A percentile compares a stretch with the other conserved stretches of the same genome.
Conservation (phyloP, 73 alveolate species). For the Halteria grandinella region DNA sequence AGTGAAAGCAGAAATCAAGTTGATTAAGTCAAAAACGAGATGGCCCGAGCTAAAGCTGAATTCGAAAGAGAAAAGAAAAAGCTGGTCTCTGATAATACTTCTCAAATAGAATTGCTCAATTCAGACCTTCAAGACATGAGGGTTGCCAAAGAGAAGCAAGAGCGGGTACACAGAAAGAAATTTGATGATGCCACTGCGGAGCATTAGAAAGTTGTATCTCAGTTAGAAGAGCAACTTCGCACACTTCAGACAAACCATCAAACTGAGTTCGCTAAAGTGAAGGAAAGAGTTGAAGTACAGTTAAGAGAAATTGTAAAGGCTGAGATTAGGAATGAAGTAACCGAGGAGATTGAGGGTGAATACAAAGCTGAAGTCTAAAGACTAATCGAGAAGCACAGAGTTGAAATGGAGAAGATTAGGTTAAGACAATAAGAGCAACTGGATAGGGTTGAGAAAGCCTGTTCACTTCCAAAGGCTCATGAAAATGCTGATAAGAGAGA, state of each 20-base stretch:
- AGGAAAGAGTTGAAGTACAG: constrained; percentile 12
- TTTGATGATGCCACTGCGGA: constrained; percentile 4
- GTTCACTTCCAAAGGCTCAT: constrained; percentile 1
- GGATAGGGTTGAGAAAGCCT: constrained; percentile 44
- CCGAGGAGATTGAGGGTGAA: constrained; percentile 27
- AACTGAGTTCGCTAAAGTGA: constrained; percentile 10
- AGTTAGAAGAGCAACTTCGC: neutral
- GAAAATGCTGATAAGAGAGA: neutral
- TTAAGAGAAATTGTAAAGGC: constrained; percentile 3
- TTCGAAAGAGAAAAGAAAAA: constrained; percentile 50
- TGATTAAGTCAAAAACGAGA: constrained; percentile 41
- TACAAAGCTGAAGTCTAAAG: neutral
- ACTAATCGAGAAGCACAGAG: constrained; percentile 1
- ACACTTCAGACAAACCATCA: neutral
- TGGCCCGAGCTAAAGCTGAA: constrained; percentile 43
- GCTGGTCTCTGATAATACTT: neutral
- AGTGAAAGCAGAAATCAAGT: constrained; percentile 40
- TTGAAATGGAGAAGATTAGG: neutral
- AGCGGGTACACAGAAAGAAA: constrained; percentile 4
- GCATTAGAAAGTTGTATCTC: neutral
- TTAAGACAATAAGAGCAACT: constrained; percentile 21
- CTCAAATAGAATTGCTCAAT: neutral
- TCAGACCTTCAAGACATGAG: constrained; percentile 15
- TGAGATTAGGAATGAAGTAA: constrained; percentile 3
- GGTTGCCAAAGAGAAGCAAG: neutral